These are phyloP conservation scores for Coemansia sp. DNA, from an alignment of 192 early-diverging fungal genomes.

Conservation along the genomic window DNA sequence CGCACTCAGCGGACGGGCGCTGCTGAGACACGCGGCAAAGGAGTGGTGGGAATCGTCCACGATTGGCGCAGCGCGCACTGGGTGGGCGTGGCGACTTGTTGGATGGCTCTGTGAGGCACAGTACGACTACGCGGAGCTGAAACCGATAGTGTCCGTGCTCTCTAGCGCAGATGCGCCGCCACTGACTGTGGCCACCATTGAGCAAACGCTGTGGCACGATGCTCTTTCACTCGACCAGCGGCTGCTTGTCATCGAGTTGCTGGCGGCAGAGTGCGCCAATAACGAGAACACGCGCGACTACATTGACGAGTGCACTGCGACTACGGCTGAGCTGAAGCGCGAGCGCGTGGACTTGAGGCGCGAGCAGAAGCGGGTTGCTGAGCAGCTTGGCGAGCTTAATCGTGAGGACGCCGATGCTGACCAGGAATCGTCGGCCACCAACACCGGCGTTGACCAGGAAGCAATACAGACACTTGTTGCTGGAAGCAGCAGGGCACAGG, in stretches of 20 bases:
- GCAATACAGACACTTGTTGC: background rate
- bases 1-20: constrained; percentile 18
- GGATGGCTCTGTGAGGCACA: constrained; percentile 49
- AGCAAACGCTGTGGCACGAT: constrained; percentile 13
- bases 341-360: constrained; percentile 71
- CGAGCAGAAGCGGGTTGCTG: constrained; percentile 61
- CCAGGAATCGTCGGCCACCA: constrained; percentile 3
- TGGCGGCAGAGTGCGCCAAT: constrained; percentile 61
- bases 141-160: constrained; percentile 39
- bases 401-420: constrained; percentile 6
- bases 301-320: constrained; percentile 73
- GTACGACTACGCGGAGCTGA: constrained; percentile 34
- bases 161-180: constrained; percentile 21
- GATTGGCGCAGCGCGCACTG: constrained; percentile 8
- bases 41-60: constrained; percentile 17
- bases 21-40: constrained; percentile 36
- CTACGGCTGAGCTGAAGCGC: constrained; percentile 69
- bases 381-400: constrained; percentile 53
- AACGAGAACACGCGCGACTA: constrained; percentile 63
- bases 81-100: constrained; percentile 32
- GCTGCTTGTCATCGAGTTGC: constrained; percentile 65
- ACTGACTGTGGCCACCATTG: background rate
- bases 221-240: constrained; percentile 48
- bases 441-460: background rate
- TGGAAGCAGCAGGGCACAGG: constrained; percentile 23